Conservation (phyloP, 352 stramenopile species). For the Hyaloperonospora brassicae region DNA sequence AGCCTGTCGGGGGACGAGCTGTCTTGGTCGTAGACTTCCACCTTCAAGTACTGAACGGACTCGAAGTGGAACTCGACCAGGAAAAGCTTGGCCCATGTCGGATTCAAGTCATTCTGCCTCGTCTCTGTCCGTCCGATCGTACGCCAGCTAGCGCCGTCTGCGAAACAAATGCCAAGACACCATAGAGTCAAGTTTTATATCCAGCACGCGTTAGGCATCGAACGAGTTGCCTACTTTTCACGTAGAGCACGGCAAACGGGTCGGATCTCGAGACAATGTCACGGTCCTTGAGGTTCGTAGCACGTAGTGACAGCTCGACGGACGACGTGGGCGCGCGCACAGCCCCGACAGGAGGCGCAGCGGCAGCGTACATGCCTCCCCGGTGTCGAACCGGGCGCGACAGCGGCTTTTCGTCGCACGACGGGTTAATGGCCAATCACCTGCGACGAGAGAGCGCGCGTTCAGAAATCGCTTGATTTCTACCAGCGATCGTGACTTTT, state of each 20-base stretch:
- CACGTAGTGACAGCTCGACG: constrained; percentile 79
- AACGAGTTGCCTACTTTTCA: constrained; percentile 23
- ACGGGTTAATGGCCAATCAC: no score
- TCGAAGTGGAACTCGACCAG: constrained; percentile 82
- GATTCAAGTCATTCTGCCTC: constrained; percentile 68
- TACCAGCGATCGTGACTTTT: no score
- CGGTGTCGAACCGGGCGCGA: no score
- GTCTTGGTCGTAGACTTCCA: constrained; percentile 86
- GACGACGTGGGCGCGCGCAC: constrained; percentile 32
- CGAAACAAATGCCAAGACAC: no score
- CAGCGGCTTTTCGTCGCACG: no score
- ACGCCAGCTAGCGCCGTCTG: constrained; percentile 52
- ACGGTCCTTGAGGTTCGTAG: constrained; percentile 74
- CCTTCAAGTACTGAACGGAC: constrained; percentile 69
- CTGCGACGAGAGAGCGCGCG: no score
- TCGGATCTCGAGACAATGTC: constrained; percentile 85
- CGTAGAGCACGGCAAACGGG: constrained; percentile 67
- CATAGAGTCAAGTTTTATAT: no score
- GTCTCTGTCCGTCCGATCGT: constrained; percentile 72
- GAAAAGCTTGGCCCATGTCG: constrained; percentile 75
- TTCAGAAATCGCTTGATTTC: no score
- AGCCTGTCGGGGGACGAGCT: constrained; percentile 42
- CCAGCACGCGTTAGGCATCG: background rate
- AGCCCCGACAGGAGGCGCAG: constrained; percentile 9
- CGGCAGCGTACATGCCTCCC: constrained; percentile 16